Conservation (phyloP, 1,139 yeast genomes). For the Fermentozyma sake region DNA sequence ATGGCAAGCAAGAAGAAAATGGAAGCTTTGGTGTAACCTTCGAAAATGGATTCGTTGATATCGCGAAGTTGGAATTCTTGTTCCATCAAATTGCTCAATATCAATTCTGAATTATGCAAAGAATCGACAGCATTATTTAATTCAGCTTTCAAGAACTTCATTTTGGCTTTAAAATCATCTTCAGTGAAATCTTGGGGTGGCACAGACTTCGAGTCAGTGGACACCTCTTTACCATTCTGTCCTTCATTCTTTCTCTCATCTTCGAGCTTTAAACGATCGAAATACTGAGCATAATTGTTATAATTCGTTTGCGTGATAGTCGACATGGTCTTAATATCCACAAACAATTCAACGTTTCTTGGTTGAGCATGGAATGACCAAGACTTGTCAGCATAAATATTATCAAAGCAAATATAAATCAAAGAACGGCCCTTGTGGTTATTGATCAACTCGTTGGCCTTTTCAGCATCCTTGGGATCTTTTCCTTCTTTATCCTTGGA, state of each 20-base stretch:
- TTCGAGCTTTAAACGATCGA: conserved; percentile 15
- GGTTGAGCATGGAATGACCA: conserved; percentile 37
- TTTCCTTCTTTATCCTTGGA: too few species aligned
- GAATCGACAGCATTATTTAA: conserved; percentile 28
- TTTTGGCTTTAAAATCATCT: conserved; percentile 29
- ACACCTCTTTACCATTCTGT: too few species aligned
- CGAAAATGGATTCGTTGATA: conserved; percentile 36
- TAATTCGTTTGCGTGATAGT: conserved; percentile 34
- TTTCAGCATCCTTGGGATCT: too few species aligned
- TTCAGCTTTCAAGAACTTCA: conserved; percentile 26
- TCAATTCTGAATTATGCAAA: conserved; percentile 23
- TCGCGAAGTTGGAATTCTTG: conserved; percentile 36
- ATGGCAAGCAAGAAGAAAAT: conserved; percentile 24
- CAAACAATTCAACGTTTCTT: conserved; percentile 31
- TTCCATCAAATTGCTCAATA: conserved; percentile 25
- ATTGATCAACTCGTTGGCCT: conserved; percentile 15
- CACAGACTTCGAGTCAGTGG: too few species aligned
- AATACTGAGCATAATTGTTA: conserved; percentile 31
- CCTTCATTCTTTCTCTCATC: too few species aligned
- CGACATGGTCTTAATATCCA: conserved; percentile 32
- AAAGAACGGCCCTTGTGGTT: conserved; percentile 24
- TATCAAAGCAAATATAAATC: conserved; percentile 42
- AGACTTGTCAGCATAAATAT: conserved; percentile 37
- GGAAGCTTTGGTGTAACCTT: conserved; percentile 28
- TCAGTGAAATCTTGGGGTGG: conserved; percentile 24